Conservation (phyloP, 345 rosid genomes). For the Anacardium occidentale region DNA sequence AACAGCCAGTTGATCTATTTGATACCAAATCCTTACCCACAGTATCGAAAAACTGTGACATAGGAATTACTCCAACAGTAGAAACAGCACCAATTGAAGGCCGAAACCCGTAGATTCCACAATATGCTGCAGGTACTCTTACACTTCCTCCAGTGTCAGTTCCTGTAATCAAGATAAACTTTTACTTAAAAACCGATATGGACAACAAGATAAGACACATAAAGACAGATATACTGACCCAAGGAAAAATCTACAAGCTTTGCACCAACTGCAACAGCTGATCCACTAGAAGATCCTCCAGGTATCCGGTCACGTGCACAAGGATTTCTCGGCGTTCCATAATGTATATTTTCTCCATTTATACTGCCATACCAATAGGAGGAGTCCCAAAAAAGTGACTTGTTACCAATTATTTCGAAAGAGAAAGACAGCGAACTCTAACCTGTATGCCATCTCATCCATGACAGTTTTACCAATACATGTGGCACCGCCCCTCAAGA, state of each 20-base stretch:
- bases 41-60: conserved; percentile 93
- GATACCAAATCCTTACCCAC: conserved; percentile 52
- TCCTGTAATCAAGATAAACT: conserved; percentile 40
- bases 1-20: background rate
- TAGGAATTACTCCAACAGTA: conserved; percentile 62
- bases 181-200: background rate
- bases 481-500: conserved; percentile 69
- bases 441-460: conserved; percentile 99
- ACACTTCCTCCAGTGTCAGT: conserved; percentile 95
- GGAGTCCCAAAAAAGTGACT: background rate
- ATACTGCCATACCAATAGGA: conserved; percentile 40
- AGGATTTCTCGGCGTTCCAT: conserved; percentile 89
- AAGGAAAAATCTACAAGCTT: conserved; percentile 79
- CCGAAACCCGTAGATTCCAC: conserved; percentile 72
- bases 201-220: background rate
- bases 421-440: background rate
- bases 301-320: conserved; percentile 69
- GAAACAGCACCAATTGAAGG: conserved; percentile 69
- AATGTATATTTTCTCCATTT: conserved; percentile 78
- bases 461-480: conserved; percentile 67
- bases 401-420: too few species aligned
- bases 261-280: conserved; percentile 93
- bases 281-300: conserved; percentile 97
- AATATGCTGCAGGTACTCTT: conserved; percentile 80
- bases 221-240: conserved; percentile 42